Evolutionary conservation across 306 rosid genomes (phyloP), one percentile per base, ranked within the genome.

Genomic region (Prunus dulcis): DNA sequence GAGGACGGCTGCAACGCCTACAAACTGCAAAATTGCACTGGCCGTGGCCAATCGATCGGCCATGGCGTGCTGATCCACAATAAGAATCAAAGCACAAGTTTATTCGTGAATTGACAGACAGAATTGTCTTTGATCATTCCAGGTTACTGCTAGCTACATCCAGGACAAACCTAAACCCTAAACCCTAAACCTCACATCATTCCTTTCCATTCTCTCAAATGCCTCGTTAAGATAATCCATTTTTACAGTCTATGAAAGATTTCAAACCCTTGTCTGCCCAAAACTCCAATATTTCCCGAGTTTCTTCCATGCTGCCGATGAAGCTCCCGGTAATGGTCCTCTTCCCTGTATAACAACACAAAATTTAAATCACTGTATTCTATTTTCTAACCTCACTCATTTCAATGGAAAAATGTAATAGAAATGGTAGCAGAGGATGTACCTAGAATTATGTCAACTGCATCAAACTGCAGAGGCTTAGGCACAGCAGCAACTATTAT

Each of bases 281-380:
- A 47, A 85, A 78, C 62, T 78, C 77, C 32, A 87, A 17, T 15
- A 85, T 49, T 32, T 80, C 85, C 46, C 53, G 80, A 6, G 71
- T 80, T 78, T 84, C 88, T 7, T 78, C 73, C 67, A 87, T 77
- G 79, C 89, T 87, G 43, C 91, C 91, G 9, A 84, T 80, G 87
- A 85, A 78, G 74, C 85, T 82, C 38, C 91, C 91, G 0, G 80
- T 57, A 22, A 85, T 85, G 9, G 53, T 76, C 74, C 66, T 82
- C 83, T 80, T 79, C 47, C 85, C 88, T 82, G 81, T 65, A n/a
- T 10, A 25, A 50, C 47, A 56, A 13, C 66, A 19, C 25, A 69
- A 18, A 53, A 3, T 49, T 4, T 14, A 11, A 9, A 6, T n/a
- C 10, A 66, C 30, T 0, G 1, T 20, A 43, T 66, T 6, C 43